A percentile compares a stretch with the other conserved stretches of the same genome.
These are phyloP conservation scores for Claviceps fusiformis DNA, from an alignment of 2,329 filamentous ascomycete species.

Conservation along the genomic window DNA sequence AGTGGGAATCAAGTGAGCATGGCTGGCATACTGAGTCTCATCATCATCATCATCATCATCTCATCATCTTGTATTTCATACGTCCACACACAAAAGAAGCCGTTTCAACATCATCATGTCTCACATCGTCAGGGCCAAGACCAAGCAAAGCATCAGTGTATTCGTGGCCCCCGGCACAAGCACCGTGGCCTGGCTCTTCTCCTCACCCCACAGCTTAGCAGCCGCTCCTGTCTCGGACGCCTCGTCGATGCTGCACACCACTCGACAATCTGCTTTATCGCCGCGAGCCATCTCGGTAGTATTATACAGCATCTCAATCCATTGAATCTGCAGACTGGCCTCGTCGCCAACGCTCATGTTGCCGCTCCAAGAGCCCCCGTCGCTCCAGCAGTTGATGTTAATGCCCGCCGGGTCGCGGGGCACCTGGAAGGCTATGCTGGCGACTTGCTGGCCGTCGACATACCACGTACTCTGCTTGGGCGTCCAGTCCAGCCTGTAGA, in stretches of 20 bases:
- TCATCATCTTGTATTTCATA: background rate
- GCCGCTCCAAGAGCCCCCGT: slow-evolving; percentile 46
- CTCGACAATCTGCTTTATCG: slow-evolving; percentile 10
- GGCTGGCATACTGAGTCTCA: no score
- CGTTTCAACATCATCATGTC: background rate
- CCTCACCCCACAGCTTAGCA: slow-evolving; percentile 14
- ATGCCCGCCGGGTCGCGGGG: slow-evolving; percentile 38
- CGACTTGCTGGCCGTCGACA: slow-evolving; percentile 34
- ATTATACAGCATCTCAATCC: slow-evolving; percentile 48
- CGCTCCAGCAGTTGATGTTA: slow-evolving; percentile 47
- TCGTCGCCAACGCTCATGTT: slow-evolving; percentile 37
- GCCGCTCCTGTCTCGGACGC: slow-evolving; percentile 14
- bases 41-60: background rate
- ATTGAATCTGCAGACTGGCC: slow-evolving; percentile 46
- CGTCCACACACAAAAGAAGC: background rate
- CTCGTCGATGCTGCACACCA: slow-evolving; percentile 22
- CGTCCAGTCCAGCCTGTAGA: slow-evolving; percentile 26
- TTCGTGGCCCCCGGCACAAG: no score
- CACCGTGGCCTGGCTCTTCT: background rate
- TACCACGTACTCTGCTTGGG: slow-evolving; percentile 40
- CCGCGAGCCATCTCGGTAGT: slow-evolving; percentile 13
- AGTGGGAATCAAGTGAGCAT: no score
- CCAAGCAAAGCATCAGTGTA: background rate
- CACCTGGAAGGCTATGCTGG: slow-evolving; percentile 40
- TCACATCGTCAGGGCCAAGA: background rate